Conservation (phyloP, 148 eudicot genomes). For the Silene latifolia region DNA sequence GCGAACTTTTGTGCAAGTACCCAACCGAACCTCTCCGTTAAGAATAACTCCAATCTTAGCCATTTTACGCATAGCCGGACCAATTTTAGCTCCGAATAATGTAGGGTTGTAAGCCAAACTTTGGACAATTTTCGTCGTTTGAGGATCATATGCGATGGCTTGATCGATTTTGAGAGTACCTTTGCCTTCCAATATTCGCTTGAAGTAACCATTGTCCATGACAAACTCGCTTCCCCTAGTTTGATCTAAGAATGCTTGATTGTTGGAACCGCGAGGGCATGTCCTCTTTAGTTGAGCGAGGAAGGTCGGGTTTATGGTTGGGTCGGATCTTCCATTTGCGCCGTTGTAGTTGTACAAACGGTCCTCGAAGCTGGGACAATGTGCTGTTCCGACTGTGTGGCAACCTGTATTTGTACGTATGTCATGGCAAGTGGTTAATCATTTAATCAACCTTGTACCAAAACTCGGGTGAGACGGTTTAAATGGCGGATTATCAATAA, state of each 20-base stretch:
- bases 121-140: constrained; percentile 14
- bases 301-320: constrained; percentile 29
- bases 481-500: too few relatives aligned
- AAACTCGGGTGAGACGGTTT: too few relatives aligned
- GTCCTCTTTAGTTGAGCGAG: constrained; percentile 21
- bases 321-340: constrained; percentile 18
- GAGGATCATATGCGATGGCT: constrained; percentile 15
- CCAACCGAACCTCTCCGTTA: constrained; percentile 11
- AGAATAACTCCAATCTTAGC: constrained; percentile 15
- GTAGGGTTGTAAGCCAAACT: not conserved
- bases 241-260: constrained; percentile 24
- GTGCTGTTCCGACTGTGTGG: constrained; percentile 27
- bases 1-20: constrained; percentile 18
- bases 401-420: constrained; percentile 13
- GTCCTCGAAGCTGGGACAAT: constrained; percentile 18
- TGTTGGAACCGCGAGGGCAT: constrained; percentile 30
- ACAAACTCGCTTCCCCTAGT: constrained; percentile 23
- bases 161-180: constrained; percentile 28
- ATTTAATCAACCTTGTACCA: too few relatives aligned
- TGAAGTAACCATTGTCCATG: constrained; percentile 25
- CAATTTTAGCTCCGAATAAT: constrained; percentile 11
- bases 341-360: constrained; percentile 22
- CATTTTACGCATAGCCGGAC: constrained; percentile 24
- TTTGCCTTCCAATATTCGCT: constrained; percentile 1
- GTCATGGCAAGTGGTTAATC: too few relatives aligned